A percentile compares a stretch with the other conserved stretches of the same genome.
Evolutionary conservation across 805 yeast genomes (phyloP).

Genomic region (Lipomyces spencermartinsiae): DNA sequence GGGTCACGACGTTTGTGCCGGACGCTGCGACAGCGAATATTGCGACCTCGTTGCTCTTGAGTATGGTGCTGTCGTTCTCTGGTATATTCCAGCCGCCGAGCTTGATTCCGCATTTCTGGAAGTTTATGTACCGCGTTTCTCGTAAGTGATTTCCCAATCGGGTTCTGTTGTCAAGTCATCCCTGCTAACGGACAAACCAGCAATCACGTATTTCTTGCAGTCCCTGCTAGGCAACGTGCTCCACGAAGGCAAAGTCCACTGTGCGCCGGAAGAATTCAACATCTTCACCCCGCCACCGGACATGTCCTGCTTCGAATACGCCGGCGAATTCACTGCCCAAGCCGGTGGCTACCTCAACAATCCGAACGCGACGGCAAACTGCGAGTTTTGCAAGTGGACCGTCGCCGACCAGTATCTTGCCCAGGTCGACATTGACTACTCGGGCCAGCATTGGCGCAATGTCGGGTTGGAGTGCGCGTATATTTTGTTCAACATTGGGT

Average conservation of each 20-base stretch:
- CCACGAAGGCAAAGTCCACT: slow-evolving; percentile 59
- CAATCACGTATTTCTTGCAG: slow-evolving; percentile 70
- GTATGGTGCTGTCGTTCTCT: slow-evolving; percentile 67
- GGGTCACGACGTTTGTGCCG: slow-evolving; percentile 64
- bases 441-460: slow-evolving; percentile 67
- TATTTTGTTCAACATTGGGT: slow-evolving; percentile 50
- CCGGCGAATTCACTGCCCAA: slow-evolving; percentile 51
- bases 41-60: slow-evolving; percentile 59
- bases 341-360: slow-evolving; percentile 44
- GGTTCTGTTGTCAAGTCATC: slow-evolving; percentile 41
- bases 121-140: slow-evolving; percentile 76
- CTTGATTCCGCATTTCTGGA: slow-evolving; percentile 82
- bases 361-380: slow-evolving; percentile 42
- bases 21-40: slow-evolving; percentile 72
- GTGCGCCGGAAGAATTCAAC: slow-evolving; percentile 57
- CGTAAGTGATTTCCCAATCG: slow-evolving; percentile 42
- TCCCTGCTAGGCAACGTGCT: slow-evolving; percentile 57
- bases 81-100: slow-evolving; percentile 67
- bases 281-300: slow-evolving; percentile 63
- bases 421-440: slow-evolving; percentile 48
- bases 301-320: slow-evolving; percentile 66
- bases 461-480: slow-evolving; percentile 61
- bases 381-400: slow-evolving; percentile 34
- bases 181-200: background rate
- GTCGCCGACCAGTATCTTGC: slow-evolving; percentile 41